phyloP scores from a whole-genome alignment of 176 grass and related monocot genomes.

The Leersia perrieri region DNA sequence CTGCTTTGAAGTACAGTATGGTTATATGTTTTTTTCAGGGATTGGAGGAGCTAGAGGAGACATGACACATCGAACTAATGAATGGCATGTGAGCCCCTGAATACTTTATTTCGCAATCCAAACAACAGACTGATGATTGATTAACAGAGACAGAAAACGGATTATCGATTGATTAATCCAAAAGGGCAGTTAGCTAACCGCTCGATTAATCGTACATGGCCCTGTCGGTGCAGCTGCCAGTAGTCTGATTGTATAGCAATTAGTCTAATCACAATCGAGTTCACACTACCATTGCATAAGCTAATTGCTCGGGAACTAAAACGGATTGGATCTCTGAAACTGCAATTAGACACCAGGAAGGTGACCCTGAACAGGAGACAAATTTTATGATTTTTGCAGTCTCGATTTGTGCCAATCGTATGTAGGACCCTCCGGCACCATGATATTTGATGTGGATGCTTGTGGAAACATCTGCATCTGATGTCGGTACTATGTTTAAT shows the following conservation, averaged over 20 bases:
- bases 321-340: conserved; percentile 35
- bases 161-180: conserved; percentile 33
- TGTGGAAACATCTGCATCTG: conserved; percentile 51
- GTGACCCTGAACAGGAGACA: conserved; percentile 19
- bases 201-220: conserved; percentile 26
- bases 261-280: background rate
- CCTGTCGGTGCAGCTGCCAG: conserved; percentile 26
- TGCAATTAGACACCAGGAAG: conserved; percentile 6
- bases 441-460: conserved; percentile 43
- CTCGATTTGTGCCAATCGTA: background rate
- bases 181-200: conserved; percentile 39
- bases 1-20: background rate
- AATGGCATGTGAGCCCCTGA: conserved; percentile 41
- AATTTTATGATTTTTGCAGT: background rate
- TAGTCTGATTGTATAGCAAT: background rate
- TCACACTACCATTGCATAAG: conserved; percentile 9
- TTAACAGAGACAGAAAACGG: background rate
- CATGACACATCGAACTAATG: conserved; percentile 36
- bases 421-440: conserved; percentile 24
- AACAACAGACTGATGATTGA: background rate
- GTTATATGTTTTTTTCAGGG: background rate
- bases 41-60: conserved; percentile 14
- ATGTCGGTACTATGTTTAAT: conserved; percentile 46
- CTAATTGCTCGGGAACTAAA: background rate
- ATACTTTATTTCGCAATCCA: conserved; percentile 35